Evolutionary conservation across 495 filamentous ascomycete species (phyloP).

Genomic region (Podospora fimiseda): DNA sequence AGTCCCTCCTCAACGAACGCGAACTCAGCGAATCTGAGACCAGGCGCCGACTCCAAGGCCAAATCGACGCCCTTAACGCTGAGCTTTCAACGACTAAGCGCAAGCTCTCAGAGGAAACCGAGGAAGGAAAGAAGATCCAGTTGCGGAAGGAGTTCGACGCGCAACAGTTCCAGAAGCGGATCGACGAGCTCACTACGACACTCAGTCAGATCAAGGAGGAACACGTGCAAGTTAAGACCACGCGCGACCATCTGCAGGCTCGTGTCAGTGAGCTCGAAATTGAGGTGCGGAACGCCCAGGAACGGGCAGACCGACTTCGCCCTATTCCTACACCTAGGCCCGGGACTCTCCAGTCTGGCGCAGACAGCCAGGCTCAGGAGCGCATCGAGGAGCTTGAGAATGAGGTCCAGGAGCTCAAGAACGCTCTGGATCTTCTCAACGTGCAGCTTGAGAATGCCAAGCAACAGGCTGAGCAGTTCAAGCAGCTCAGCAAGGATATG

Average conservation of each 20-base stretch:
- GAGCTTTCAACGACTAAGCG: constrained; percentile 74
- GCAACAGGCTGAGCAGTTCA: constrained; percentile 77
- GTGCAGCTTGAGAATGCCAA: constrained; percentile 73
- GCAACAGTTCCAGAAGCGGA: constrained; percentile 75
- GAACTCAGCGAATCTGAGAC: constrained; percentile 78
- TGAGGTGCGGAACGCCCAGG: constrained; percentile 81
- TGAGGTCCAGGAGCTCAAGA: constrained; percentile 76
- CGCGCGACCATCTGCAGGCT: constrained; percentile 77
- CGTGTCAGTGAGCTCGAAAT: constrained; percentile 82
- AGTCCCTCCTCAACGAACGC: constrained; percentile 83
- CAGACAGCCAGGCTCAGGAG: constrained; percentile 48
- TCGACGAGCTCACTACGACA: constrained; percentile 81
- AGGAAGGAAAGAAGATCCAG: constrained; percentile 70
- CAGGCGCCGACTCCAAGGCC: constrained; percentile 66
- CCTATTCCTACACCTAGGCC: constrained; percentile 58
- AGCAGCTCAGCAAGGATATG: constrained; percentile 76
- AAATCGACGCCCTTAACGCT: constrained; percentile 66
- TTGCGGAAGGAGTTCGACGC: constrained; percentile 82
- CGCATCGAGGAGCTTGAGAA: constrained; percentile 81
- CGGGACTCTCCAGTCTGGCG: constrained; percentile 33
- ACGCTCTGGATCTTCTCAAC: constrained; percentile 67
- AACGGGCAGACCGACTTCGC: constrained; percentile 71
- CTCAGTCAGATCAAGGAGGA: constrained; percentile 75
- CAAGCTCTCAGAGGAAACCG: constrained; percentile 75
- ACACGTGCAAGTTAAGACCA: constrained; percentile 73